Conservation (phyloP, 768 basidiomycete species). For the Pisolithus albus region DNA sequence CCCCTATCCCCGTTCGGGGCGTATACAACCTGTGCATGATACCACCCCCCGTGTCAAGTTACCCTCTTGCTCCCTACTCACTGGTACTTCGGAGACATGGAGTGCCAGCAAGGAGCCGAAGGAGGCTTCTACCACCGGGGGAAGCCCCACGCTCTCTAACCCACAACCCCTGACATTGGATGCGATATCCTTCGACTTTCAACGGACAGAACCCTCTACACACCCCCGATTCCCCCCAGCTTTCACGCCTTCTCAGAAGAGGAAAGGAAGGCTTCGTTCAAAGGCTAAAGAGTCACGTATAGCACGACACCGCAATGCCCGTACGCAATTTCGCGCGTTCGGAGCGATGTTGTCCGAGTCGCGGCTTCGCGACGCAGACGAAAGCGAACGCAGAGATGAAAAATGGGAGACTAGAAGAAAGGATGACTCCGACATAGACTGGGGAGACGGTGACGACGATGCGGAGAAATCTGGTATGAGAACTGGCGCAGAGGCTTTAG, state of each 20-base stretch:
- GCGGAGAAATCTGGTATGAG: constrained; percentile 25
- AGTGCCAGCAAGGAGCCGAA: constrained; percentile 6
- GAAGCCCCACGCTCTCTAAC: neutral
- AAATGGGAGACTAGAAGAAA: constrained; percentile 45
- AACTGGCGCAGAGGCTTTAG: constrained; percentile 2
- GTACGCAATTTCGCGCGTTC: constrained; percentile 37
- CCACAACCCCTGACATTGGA: constrained; percentile 18
- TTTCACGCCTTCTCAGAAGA: constrained; percentile 19
- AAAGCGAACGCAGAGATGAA: constrained; percentile 28
- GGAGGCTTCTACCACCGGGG: neutral
- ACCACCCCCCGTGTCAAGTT: constrained; percentile 11
- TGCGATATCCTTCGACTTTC: constrained; percentile 19
- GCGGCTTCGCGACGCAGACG: constrained; percentile 32
- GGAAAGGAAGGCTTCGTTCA: constrained; percentile 20
- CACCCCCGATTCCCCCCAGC: constrained; percentile 25
- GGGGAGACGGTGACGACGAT: constrained; percentile 42
- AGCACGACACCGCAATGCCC: constrained; percentile 8
- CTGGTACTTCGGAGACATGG: constrained; percentile 8
- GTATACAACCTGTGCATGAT: constrained; percentile 9
- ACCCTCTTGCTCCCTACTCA: constrained; percentile 21
- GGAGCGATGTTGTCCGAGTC: constrained; percentile 53
- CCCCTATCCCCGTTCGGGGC: constrained; percentile 50
- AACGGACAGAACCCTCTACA: constrained; percentile 2
- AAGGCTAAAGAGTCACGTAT: constrained; percentile 13
- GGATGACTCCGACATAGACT: constrained; percentile 65